phyloP scores from a whole-genome alignment of 352 stramenopile genomes.

The Globisporangium alternatum region DNA sequence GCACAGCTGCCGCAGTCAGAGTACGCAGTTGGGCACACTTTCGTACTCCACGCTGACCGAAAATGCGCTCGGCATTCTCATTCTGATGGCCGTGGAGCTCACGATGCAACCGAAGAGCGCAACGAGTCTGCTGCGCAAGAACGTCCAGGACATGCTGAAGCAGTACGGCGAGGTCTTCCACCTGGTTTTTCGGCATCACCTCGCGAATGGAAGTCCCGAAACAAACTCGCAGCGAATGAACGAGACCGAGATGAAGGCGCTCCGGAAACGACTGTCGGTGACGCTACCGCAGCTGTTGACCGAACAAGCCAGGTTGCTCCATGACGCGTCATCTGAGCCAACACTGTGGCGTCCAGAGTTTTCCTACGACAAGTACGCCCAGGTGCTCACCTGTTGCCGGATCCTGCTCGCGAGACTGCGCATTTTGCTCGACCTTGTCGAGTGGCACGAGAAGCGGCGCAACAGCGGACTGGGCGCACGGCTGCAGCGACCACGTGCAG shows the following conservation, averaged over 20 bases:
- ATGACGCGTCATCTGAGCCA: constrained; percentile 50
- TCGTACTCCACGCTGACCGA: constrained; percentile 10
- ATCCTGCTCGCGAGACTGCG: constrained; percentile 51
- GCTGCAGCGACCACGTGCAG: constrained; percentile 13
- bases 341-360: constrained; percentile 55
- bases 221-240: constrained; percentile 18
- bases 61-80: constrained; percentile 28
- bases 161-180: constrained; percentile 41
- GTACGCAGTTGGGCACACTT: not conserved
- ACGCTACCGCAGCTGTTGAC: constrained; percentile 34
- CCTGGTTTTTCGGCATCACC: constrained; percentile 51
- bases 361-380: constrained; percentile 47
- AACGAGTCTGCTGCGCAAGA: constrained; percentile 44
- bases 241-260: constrained; percentile 22
- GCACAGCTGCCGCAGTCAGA: constrained; percentile 8
- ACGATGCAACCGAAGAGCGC: constrained; percentile 48
- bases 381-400: constrained; percentile 41
- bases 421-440: constrained; percentile 60
- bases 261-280: constrained; percentile 40
- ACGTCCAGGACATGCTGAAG: constrained; percentile 47
- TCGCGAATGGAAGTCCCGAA: constrained; percentile 28
- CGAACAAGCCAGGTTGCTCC: constrained; percentile 46
- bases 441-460: constrained; percentile 46
- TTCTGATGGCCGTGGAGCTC: constrained; percentile 59
- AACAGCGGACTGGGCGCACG: constrained; percentile 19